Evolutionary conservation across 192 early-diverging fungal species (phyloP).

Genomic region (Mortierella claussenii): DNA sequence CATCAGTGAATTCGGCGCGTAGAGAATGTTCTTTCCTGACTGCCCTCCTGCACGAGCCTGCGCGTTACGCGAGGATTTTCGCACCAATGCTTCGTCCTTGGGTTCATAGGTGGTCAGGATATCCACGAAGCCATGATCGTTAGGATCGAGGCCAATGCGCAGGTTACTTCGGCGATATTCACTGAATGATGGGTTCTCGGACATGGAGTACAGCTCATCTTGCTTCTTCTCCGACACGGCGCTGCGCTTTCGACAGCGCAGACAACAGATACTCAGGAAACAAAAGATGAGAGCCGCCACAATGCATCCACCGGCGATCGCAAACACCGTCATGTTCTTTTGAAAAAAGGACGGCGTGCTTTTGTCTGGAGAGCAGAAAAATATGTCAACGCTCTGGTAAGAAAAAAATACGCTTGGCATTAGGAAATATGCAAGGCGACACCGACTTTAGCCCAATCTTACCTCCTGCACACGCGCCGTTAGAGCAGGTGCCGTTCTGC

Average conservation of each 20-base stretch:
- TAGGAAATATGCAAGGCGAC: no score
- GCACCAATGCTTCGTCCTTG: background rate
- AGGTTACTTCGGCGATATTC: slow-evolving; percentile 21
- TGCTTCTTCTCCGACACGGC: slow-evolving; percentile 1
- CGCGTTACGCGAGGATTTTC: background rate
- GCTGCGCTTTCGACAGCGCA: slow-evolving; percentile 13
- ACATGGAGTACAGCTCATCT: slow-evolving; percentile 34
- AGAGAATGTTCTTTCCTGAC: background rate
- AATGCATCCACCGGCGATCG: slow-evolving; percentile 12
- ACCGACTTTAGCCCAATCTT: no score
- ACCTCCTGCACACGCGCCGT: slow-evolving; percentile 22
- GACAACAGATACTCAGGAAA: slow-evolving; percentile 21
- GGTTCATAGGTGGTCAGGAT: slow-evolving; percentile 3
- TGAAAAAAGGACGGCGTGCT: slow-evolving; percentile 14
- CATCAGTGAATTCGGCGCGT: slow-evolving; percentile 30
- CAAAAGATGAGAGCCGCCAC: slow-evolving; percentile 14
- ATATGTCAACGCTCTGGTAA: no score
- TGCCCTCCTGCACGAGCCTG: background rate
- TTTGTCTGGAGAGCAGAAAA: slow-evolving; percentile 6
- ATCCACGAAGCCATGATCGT: slow-evolving; percentile 1
- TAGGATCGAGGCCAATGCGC: slow-evolving; percentile 39
- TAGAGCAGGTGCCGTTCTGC: slow-evolving; percentile 17
- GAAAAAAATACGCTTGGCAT: no score
- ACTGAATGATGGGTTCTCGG: slow-evolving; percentile 5
- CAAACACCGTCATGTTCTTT: slow-evolving; percentile 19